Conservation (phyloP, 2,329 filamentous ascomycete genomes). For the Ascochyta viciae-villosae region DNA sequence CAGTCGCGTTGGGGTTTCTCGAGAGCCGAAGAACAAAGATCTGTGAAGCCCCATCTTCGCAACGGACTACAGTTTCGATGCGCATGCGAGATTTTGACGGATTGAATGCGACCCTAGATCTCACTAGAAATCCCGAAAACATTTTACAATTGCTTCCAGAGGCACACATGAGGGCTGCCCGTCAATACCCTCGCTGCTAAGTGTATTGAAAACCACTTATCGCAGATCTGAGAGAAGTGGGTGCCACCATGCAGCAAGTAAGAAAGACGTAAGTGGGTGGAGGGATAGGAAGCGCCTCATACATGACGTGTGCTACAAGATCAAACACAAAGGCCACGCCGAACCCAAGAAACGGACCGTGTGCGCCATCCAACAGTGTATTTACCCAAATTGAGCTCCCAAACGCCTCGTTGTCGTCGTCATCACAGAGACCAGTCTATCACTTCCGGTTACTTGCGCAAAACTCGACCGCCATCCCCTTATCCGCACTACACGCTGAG, state of each 20-base stretch:
- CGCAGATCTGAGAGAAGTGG: too few relatives aligned
- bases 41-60: too few relatives aligned
- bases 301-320: background rate
- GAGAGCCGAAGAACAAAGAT: too few relatives aligned
- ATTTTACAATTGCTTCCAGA: too few relatives aligned
- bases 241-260: too few relatives aligned
- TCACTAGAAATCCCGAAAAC: too few relatives aligned
- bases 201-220: too few relatives aligned
- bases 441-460: conserved; percentile 23
- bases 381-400: background rate
- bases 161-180: too few relatives aligned
- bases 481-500: conserved; percentile 3
- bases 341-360: background rate
- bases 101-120: background rate
- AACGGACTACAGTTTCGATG: too few relatives aligned
- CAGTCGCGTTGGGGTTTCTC: too few relatives aligned
- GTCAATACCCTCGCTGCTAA: too few relatives aligned
- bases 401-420: background rate
- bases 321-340: background rate
- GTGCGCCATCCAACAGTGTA: background rate
- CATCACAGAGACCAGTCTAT: background rate
- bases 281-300: background rate
- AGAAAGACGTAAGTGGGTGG: too few relatives aligned
- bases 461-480: conserved; percentile 28
- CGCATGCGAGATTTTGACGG: background rate